These are phyloP conservation scores for Metschnikowia santaceciliae DNA, from an alignment of 805 yeast genomes.

Conservation along the genomic window DNA sequence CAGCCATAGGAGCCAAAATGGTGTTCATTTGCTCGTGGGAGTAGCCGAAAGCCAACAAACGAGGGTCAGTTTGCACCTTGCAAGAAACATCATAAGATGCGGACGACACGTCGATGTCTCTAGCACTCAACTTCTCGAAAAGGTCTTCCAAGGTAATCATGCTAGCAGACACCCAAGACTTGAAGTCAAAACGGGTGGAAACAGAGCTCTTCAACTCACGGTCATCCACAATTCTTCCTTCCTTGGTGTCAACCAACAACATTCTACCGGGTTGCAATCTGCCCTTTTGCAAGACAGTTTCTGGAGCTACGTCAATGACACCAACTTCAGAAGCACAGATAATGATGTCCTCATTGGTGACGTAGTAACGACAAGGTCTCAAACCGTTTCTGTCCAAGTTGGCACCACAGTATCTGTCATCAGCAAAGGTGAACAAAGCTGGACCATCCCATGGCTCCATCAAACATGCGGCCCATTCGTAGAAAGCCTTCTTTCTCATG, in stretches of 20 bases:
- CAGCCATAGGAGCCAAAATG: slow-evolving; percentile 91
- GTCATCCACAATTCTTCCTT: slow-evolving; percentile 91
- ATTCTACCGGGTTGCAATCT: slow-evolving; percentile 94
- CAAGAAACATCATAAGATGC: slow-evolving; percentile 13
- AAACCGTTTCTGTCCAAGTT: slow-evolving; percentile 95
- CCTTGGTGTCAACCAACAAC: slow-evolving; percentile 90
- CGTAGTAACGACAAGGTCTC: slow-evolving; percentile 96
- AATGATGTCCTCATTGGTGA: slow-evolving; percentile 90
- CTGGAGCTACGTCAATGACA: slow-evolving; percentile 85
- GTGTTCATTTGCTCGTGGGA: slow-evolving; percentile 88
- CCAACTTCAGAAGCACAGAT: slow-evolving; percentile 99
- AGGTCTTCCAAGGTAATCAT: slow-evolving; percentile 81
- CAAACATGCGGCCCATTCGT: slow-evolving; percentile 98
- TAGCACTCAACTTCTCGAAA: slow-evolving; percentile 49
- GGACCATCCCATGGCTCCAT: slow-evolving; percentile 99
- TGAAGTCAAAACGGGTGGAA: slow-evolving; percentile 82
- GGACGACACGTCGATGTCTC: slow-evolving; percentile 25
- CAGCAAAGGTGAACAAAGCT: slow-evolving; percentile 93
- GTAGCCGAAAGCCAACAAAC: slow-evolving; percentile 84
- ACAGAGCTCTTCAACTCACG: slow-evolving; percentile 78
- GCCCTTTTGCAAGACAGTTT: slow-evolving; percentile 81
- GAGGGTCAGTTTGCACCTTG: slow-evolving; percentile 74
- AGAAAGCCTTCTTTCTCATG: slow-evolving; percentile 87
- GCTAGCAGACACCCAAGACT: slow-evolving; percentile 87
- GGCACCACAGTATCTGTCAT: slow-evolving; percentile 98